Evolutionary conservation across 2,329 filamentous ascomycete genomes (phyloP), one percentile per base, ranked within the genome.

Genomic region (Escovopsis weberi): DNA sequence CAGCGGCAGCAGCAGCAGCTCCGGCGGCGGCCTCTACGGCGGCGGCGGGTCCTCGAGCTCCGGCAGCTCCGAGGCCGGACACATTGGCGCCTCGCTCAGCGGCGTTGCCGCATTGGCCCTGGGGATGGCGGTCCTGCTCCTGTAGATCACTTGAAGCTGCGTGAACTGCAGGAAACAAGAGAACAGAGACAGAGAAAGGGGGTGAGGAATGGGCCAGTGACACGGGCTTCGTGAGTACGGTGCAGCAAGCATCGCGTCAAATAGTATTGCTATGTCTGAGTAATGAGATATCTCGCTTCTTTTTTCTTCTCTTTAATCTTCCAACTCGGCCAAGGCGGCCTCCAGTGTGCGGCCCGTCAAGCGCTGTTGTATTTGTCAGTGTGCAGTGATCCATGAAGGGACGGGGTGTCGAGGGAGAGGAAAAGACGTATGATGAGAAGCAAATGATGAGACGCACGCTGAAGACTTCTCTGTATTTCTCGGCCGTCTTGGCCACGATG

Each of bases 391-490:
- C 12, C n/a, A 5, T 23, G 23, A 10, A 37, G 11, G 15, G 18
- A 37, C 23, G 10, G 18, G 6, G 23, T 48, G 28, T 36, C 30
- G 23, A 28, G 33, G 39, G n/a, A 30, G 33, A 15, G 15, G 15
- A 18, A 36, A 34, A 37, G n/a, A 38, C 38, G 38, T 15, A 12
- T 32, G 32, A 19, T 26, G 6, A n/a, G 7, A 18, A 12, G 12
- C 7, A 23, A 39, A 26, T 18, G 37, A 7, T 26, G 37, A 19
- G 38, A 45, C 43, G 23, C 34, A 45, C 43, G 42, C 47, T 35
- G 33, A 78, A 93, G 0, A 82, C 85, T 59, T 93, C 84, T 51
- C 65, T 67, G 57, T 94, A 94, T 63, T 84, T 85, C 43, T 68
- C 72, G 26, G 69, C 70, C 1, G 86, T 93, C 55, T 76, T 73